A percentile compares a stretch with the other conserved stretches of the same genome.
These are phyloP conservation scores for Naganishia vishniacii DNA, from an alignment of 768 basidiomycete species.

Conservation along the genomic window DNA sequence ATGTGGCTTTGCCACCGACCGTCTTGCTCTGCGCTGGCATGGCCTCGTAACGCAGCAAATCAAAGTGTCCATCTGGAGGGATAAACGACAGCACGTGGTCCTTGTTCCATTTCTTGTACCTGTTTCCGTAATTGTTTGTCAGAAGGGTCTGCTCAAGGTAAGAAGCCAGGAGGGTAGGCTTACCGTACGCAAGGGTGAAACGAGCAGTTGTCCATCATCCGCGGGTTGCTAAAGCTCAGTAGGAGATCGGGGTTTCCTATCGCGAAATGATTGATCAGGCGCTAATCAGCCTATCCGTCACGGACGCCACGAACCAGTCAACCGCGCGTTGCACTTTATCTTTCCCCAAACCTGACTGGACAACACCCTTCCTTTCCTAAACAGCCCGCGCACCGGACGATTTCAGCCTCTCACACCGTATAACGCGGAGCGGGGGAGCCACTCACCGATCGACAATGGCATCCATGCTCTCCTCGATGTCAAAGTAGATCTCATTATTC, in stretches of 20 bases:
- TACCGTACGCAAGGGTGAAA: constrained; percentile 93
- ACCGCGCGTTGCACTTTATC: constrained; percentile 67
- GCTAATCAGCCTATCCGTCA: too few relatives aligned
- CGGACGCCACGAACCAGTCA: constrained; percentile 69
- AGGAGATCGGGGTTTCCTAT: constrained; percentile 83
- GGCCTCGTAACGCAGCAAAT: constrained; percentile 64
- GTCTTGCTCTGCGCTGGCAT: constrained; percentile 52
- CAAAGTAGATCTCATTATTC: constrained; percentile 89
- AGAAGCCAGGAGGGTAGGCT: constrained; percentile 33
- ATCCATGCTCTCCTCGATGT: constrained; percentile 73
- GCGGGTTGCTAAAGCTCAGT: constrained; percentile 68
- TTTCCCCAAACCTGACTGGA: constrained; percentile 67
- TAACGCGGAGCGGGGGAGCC: too few relatives aligned
- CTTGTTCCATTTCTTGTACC: constrained; percentile 71
- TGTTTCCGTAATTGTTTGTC: constrained; percentile 54
- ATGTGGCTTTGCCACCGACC: constrained; percentile 30
- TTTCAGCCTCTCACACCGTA: too few relatives aligned
- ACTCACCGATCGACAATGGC: constrained; percentile 71
- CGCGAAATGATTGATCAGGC: neutral
- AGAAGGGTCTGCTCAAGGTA: constrained; percentile 2
- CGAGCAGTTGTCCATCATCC: constrained; percentile 67
- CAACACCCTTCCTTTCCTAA: constrained; percentile 65
- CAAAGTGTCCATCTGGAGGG: constrained; percentile 86
- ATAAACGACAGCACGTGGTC: constrained; percentile 79
- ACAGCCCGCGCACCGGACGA: too few relatives aligned